A percentile compares a stretch with the other conserved stretches of the same genome.
These are phyloP conservation scores for Sporothrix humicola DNA, from an alignment of 2,329 filamentous ascomycete genomes.

Conservation along the genomic window DNA sequence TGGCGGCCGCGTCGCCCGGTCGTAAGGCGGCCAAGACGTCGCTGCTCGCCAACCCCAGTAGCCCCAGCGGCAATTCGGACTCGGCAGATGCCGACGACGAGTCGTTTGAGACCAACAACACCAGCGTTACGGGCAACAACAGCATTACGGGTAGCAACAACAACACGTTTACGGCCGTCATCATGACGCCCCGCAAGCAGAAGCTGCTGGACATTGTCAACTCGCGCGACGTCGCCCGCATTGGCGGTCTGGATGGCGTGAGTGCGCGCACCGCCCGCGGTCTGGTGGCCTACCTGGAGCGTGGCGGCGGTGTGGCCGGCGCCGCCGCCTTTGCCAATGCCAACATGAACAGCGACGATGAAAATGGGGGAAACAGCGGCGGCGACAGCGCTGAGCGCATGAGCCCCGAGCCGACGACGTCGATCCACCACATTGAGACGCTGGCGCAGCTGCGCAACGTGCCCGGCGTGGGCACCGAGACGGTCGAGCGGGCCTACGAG, in stretches of 20 bases:
- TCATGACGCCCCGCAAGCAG: conserved; percentile 59
- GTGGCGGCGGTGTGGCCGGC: conserved; percentile 48
- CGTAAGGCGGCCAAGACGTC: conserved; percentile 41
- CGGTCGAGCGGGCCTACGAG: conserved; percentile 62
- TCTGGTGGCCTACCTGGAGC: conserved; percentile 61
- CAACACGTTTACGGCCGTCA: too few species aligned
- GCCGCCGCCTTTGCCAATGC: not conserved
- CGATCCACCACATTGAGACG: conserved; percentile 49
- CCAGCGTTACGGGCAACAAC: too few species aligned
- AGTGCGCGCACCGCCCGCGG: conserved; percentile 73
- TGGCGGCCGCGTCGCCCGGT: not conserved
- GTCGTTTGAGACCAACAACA: conserved; percentile 39
- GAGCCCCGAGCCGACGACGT: not conserved
- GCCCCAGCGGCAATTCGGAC: conserved; percentile 17
- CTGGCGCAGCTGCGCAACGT: conserved; percentile 59
- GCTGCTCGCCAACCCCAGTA: conserved; percentile 38
- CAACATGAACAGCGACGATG: conserved; percentile 41
- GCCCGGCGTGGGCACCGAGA: conserved; percentile 62
- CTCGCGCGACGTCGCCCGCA: conserved; percentile 69
- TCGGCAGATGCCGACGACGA: conserved; percentile 48
- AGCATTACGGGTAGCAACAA: too few species aligned
- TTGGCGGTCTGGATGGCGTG: conserved; percentile 71
- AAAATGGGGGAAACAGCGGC: conserved; percentile 22
- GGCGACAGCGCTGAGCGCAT: not conserved
- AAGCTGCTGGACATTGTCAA: conserved; percentile 74